A percentile compares a stretch with the other conserved stretches of the same genome.
These are phyloP conservation scores for Suillus plorans DNA, from an alignment of 768 basidiomycete genomes.

Conservation along the genomic window DNA sequence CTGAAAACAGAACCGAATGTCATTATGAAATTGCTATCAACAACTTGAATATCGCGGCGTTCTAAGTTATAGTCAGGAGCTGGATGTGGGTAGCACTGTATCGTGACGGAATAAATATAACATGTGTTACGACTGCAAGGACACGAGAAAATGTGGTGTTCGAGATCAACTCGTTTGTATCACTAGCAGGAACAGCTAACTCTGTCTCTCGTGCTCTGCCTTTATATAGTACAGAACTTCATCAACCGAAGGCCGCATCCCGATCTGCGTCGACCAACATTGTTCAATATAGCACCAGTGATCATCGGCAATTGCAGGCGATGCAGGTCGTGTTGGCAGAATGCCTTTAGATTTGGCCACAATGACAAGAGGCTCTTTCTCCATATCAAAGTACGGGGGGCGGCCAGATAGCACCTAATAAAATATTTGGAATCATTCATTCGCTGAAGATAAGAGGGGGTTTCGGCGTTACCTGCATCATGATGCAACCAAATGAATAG, in stretches of 20 bases:
- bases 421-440: not conserved
- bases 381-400: not conserved
- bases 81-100: too few relatives aligned
- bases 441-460: not conserved
- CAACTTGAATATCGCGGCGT: too few relatives aligned
- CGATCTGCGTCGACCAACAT: not conserved
- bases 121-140: not conserved
- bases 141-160: not conserved
- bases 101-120: not conserved
- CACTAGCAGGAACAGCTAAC: not conserved
- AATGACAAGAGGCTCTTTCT: not conserved
- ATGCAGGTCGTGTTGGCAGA: not conserved
- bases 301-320: not conserved
- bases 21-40: too few relatives aligned
- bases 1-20: too few relatives aligned
- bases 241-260: not conserved
- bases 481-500: constrained; percentile 7
- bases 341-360: not conserved
- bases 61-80: too few relatives aligned
- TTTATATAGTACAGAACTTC: not conserved
- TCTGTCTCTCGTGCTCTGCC: not conserved
- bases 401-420: not conserved
- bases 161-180: not conserved
- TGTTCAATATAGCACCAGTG: not conserved
- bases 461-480: not conserved